Evolutionary conservation across 2,329 filamentous ascomycete genomes (phyloP), one percentile per base, ranked within the genome.

Genomic region (Cordyceps javanica): DNA sequence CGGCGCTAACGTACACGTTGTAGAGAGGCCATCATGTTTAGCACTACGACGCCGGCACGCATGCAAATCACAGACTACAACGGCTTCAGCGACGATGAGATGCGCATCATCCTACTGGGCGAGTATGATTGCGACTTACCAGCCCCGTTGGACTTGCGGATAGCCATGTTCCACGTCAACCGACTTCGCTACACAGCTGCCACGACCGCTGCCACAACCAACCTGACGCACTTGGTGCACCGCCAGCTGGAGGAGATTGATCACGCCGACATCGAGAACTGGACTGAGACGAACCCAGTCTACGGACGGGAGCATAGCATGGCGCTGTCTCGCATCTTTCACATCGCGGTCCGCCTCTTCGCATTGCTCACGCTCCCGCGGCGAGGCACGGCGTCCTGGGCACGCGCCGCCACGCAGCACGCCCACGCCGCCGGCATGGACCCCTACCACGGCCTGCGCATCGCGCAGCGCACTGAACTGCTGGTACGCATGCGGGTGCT

Each of bases 11-110:
- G 7, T 13, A 3, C 2, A 10, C 30, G 13, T 11, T 7, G 21
- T 44, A 51, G 48, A 25, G 48, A 51, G 6, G 48, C 34, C 32
- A 51, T 51, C 48, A 51, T 39, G 32, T 51, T 38, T 26, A 51
- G 34, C 32, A 51, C 48, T 5, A 51, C 48, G 0, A 51, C 48
- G 14, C 48, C 48, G 5, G 48, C 48, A 13, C 8, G 8, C 5
- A 39, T 39, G 48, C 34, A 39, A 13, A 51, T 51, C 14, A 25
- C 48, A n/a, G 34, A 38, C 32, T 51, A 51, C 48, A 39, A 51
- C 32, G 8, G 32, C 32, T 51, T 51, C 19, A 25, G 21, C 34
- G 32, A 51, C 9, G 21, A 36, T 4, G 48, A 51, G 7, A 51
- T 51, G 48, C 48, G 48, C 14, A 16, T 4, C 3, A 51, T 51